Conservation (phyloP, 331 rosid species). For the Prunus yedoensis region DNA sequence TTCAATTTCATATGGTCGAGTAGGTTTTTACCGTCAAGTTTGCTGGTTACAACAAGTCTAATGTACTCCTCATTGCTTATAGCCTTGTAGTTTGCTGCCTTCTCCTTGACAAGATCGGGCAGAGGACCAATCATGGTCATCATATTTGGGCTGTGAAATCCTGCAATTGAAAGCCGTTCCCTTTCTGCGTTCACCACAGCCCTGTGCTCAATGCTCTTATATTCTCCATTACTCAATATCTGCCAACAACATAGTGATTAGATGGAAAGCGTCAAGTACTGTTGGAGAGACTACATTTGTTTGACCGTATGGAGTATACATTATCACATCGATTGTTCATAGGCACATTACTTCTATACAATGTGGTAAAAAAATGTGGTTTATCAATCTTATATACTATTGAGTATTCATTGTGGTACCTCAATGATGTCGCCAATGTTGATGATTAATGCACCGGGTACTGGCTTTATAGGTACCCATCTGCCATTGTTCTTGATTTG, state of each 20-base stretch:
- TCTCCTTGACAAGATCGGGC: conserved; percentile 2
- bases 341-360: background rate
- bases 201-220: conserved; percentile 29
- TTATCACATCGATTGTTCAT: background rate
- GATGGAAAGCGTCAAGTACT: too few relatives aligned
- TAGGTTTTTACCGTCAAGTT: conserved; percentile 26
- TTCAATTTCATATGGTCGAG: conserved; percentile 21
- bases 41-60: background rate
- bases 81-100: conserved; percentile 7
- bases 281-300: too few relatives aligned
- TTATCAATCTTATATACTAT: background rate
- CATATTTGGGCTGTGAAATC: conserved; percentile 16
- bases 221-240: conserved; percentile 25
- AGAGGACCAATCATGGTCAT: conserved; percentile 16
- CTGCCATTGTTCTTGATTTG: conserved; percentile 17
- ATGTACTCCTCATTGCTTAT: conserved; percentile 6
- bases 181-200: conserved; percentile 18
- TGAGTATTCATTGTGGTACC: conserved; percentile 1
- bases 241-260: background rate
- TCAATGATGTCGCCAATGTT: conserved; percentile 14
- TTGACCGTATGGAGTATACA: too few relatives aligned
- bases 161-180: conserved; percentile 24
- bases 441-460: conserved; percentile 17
- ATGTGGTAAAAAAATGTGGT: background rate
- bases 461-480: conserved; percentile 15